Evolutionary conservation across 2,329 filamentous ascomycete species (phyloP), one percentile per base, ranked within the genome.

Genomic region (Apiospora malaysiana): DNA sequence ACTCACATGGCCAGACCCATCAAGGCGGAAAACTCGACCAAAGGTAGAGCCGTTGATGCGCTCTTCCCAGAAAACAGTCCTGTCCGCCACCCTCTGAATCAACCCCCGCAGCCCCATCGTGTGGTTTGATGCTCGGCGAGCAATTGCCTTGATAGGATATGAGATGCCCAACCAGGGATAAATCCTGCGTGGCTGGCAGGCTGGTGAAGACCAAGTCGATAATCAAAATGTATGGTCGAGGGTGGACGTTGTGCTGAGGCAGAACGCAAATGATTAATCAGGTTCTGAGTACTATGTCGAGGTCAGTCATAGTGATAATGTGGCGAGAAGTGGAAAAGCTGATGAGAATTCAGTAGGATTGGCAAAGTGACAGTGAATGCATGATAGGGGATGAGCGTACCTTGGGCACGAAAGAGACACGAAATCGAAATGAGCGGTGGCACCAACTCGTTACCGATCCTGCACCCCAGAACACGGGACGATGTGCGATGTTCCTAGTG

Each of bases 1-100:
- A 83, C 86, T 81, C 83, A 90, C 89, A 84, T 92, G 90, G 75
- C 89, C 89, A 68, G 85, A 90, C 68, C 89, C 88, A 73, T 91
- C 89, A 21, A 92, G 85, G 70, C 88, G 86, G 78, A 92, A 92
- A 73, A 87, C 85, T 72, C 83, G 83, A 71, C 88, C 88, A 74
- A 90, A 83, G 0, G 81, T 83, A 1, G 82, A 83, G 40, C 69
- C 45, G 46, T 80, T 81, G 69, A 80, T 76, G 40, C 72, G 73
- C 14, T 78, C 74, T n/a, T 81, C 79, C 66, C 79, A 32, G 25
- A 25, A 21, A 5, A 69, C 71, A 25, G 56, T 18, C 27, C 69
- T 71, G 40, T 76, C 74, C 63, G 75, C 56, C 40, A 68, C 73
- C 68, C 71, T 66, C 46, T 73, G 71, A 47, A 75, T 40, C 21